These are phyloP conservation scores for Magnusiomyces tetraspermus DNA, from an alignment of 1,139 yeast genomes.

Conservation along the genomic window DNA sequence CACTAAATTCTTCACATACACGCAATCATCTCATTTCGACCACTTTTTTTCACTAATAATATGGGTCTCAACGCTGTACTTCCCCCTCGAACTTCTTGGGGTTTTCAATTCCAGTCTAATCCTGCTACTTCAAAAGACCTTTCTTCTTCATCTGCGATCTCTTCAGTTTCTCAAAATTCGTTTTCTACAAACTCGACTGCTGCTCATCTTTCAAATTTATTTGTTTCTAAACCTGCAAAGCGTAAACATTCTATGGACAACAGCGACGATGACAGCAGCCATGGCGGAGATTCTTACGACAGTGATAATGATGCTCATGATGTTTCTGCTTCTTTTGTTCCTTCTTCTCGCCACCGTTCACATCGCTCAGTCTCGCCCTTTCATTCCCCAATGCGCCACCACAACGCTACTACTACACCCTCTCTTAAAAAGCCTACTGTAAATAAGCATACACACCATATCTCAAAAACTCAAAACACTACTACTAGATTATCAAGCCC, in stretches of 20 bases:
- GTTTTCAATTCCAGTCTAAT: slow-evolving; percentile 9
- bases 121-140: background rate
- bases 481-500: background rate
- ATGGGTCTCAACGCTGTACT: slow-evolving; percentile 14
- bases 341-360: background rate
- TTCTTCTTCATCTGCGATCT: background rate
- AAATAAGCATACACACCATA: background rate
- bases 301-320: background rate
- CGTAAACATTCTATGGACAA: slow-evolving; percentile 1
- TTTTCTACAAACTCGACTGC: background rate
- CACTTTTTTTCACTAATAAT: background rate
- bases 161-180: background rate
- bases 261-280: background rate
- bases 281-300: background rate
- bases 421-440: background rate
- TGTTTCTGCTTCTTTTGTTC: background rate
- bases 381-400: background rate
- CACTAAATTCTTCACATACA: background rate
- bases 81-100: slow-evolving; percentile 15
- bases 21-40: background rate
- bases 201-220: background rate
- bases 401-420: background rate
- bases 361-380: too few relatives aligned
- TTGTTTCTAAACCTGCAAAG: slow-evolving; percentile 2
- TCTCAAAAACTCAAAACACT: background rate